Evolutionary conservation across 2,329 filamentous ascomycete species (phyloP), one percentile per base, ranked within the genome.

Genomic region (Pseudocercospora vitis): DNA sequence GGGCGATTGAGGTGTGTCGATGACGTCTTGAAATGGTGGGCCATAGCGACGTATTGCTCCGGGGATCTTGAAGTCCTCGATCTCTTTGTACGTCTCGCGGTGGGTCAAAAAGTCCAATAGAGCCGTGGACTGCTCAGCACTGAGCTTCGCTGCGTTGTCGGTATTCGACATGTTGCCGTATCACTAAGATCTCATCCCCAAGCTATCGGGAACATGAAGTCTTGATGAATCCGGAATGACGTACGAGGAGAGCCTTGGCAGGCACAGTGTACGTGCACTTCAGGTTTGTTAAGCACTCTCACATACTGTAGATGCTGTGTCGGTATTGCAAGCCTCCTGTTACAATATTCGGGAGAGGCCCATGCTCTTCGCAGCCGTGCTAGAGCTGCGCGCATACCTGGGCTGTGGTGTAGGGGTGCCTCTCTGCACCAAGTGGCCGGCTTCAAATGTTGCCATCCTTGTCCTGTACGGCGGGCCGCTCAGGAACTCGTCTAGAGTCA

Each of bases 21-120:
- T 66, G 26, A 72, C 66, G 68, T 76, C 64, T 53, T 70, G 72
- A 69, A 91, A 91, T 0, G 88, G 88, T 58, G 81, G 83, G 11
- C 88, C 88, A 73, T 89, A 91, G 18, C 76, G 70, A 54, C 79
- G 76, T 55, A 91, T 85, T 23, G 84, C 81, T 2, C 77, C 73
- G 0, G 86, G 81, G 31, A 78, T 71, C 64, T 85, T 88, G 77
- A 91, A 90, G 56, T 78, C 79, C 65, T 86, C 80, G 56, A 90
- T 87, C 70, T 94, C 88, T 9, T 79, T 70, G 69, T 81, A 81
- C 33, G 78, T 76, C 62, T 80, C 76, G 67, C 77, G 72, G 65
- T 81, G 79, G 52, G 76, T 78, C 31, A 81, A 67, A 60, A 81
- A 74, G 62, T 81, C 79, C 64, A 81, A 77, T 37, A 81, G 72